Evolutionary conservation across 768 basidiomycete genomes (phyloP).

Genomic region (Leccinum disarticulatum): DNA sequence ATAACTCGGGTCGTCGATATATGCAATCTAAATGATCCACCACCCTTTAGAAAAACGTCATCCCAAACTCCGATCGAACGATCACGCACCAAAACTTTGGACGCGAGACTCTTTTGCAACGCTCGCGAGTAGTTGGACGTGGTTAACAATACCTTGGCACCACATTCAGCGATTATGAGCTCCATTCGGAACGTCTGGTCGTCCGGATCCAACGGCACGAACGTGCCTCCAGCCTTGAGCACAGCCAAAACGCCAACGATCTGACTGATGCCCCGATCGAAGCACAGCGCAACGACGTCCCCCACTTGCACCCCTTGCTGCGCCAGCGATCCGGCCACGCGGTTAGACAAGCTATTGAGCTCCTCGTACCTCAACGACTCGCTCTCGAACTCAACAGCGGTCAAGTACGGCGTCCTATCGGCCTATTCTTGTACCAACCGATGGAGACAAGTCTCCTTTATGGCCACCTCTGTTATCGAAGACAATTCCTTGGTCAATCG

Average conservation of each 20-base stretch:
- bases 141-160: constrained; percentile 29
- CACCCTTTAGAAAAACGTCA: not conserved
- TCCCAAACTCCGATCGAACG: not conserved
- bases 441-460: constrained; percentile 20
- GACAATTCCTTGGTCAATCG: constrained; percentile 28
- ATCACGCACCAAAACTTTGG: constrained; percentile 23
- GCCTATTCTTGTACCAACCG: constrained; percentile 19
- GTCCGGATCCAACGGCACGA: constrained; percentile 28
- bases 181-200: constrained; percentile 32
- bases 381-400: constrained; percentile 29
- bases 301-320: constrained; percentile 27
- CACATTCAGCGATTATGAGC: constrained; percentile 27
- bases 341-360: constrained; percentile 34
- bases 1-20: constrained; percentile 31
- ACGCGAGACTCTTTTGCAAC: constrained; percentile 23
- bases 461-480: constrained; percentile 13
- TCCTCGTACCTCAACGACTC: constrained; percentile 33
- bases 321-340: constrained; percentile 29
- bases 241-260: constrained; percentile 32
- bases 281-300: constrained; percentile 29
- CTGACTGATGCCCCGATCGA: constrained; percentile 31
- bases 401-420: constrained; percentile 19
- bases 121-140: constrained; percentile 25
- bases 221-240: constrained; percentile 32
- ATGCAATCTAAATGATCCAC: constrained; percentile 17